Evolutionary conservation across 176 grass and related monocot genomes (phyloP).

Genomic region (Areca catechu): DNA sequence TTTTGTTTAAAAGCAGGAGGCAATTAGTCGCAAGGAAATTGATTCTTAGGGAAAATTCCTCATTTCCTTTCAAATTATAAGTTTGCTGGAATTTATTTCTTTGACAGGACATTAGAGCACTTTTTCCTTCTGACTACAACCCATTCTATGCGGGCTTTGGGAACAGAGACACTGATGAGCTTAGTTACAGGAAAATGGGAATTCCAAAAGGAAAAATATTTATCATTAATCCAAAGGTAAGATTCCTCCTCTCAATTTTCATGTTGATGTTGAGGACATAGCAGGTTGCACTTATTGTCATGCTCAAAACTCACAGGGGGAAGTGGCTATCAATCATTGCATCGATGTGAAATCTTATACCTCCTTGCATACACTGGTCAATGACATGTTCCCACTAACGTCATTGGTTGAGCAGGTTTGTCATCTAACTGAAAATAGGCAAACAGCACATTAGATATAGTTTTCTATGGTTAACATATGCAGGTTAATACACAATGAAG

Average conservation of each 20-base stretch:
- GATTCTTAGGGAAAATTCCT: too few species aligned
- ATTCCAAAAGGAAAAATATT: conserved; percentile 99
- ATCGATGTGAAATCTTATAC: conserved; percentile 96
- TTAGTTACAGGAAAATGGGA: conserved; percentile 94
- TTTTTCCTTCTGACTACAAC: conserved; percentile 94
- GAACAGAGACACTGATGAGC: conserved; percentile 96
- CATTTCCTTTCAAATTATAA: too few species aligned
- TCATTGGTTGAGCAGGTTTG: conserved; percentile 96
- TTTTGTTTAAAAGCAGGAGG: too few species aligned
- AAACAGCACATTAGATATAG: too few species aligned
- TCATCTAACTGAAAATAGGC: background rate
- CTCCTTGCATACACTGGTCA: conserved; percentile 89
- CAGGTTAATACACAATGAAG: too few species aligned
- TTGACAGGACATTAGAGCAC: conserved; percentile 91
- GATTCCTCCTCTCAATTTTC: background rate
- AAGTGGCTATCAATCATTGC: conserved; percentile 86
- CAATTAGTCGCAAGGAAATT: too few species aligned
- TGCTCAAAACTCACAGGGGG: conserved; percentile 49
- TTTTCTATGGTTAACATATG: too few species aligned
- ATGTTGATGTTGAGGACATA: too few species aligned
- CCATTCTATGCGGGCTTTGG: conserved; percentile 99
- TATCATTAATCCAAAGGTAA: conserved; percentile 98
- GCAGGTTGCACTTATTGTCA: too few species aligned
- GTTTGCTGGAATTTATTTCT: background rate
- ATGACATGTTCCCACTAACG: conserved; percentile 98